These are phyloP conservation scores for Candida fluviatilis DNA, from an alignment of 805 yeast genomes.

Conservation along the genomic window DNA sequence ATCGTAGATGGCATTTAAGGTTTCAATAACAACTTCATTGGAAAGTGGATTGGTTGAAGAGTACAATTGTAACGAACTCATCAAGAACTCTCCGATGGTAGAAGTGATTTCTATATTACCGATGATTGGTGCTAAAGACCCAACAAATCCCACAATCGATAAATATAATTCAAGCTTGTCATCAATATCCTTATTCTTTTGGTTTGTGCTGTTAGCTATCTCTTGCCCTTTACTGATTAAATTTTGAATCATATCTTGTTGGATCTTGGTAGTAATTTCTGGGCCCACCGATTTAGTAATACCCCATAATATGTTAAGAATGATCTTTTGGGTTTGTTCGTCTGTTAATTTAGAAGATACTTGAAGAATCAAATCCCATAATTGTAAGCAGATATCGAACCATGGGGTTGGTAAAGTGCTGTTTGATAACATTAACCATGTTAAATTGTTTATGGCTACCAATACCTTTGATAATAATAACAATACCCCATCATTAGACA, in stretches of 20 bases:
- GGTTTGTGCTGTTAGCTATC: neutral
- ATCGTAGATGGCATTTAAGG: constrained; percentile 67
- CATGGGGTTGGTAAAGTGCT: constrained; percentile 35
- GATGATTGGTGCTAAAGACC: constrained; percentile 44
- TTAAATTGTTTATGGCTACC: constrained; percentile 65
- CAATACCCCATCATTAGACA: constrained; percentile 17
- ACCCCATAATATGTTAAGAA: constrained; percentile 37
- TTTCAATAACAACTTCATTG: constrained; percentile 47
- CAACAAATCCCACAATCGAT: constrained; percentile 50
- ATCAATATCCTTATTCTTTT: constrained; percentile 6
- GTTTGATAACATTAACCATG: constrained; percentile 49
- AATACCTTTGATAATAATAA: constrained; percentile 52
- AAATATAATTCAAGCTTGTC: constrained; percentile 35
- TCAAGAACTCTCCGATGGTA: constrained; percentile 44
- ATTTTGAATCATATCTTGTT: constrained; percentile 21
- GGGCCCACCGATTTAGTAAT: constrained; percentile 33
- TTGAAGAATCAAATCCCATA: constrained; percentile 27
- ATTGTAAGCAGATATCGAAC: constrained; percentile 22
- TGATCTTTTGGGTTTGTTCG: constrained; percentile 21
- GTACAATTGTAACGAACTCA: constrained; percentile 12
- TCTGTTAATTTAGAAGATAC: constrained; percentile 12
- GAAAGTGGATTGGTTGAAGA: constrained; percentile 5
- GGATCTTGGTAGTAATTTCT: constrained; percentile 21
- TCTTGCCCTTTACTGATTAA: constrained; percentile 15
- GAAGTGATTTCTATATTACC: constrained; percentile 43